These are phyloP conservation scores for Cutaneotrichosporon cavernicola DNA, from an alignment of 1,284 basidiomycete species.

Conservation along the genomic window DNA sequence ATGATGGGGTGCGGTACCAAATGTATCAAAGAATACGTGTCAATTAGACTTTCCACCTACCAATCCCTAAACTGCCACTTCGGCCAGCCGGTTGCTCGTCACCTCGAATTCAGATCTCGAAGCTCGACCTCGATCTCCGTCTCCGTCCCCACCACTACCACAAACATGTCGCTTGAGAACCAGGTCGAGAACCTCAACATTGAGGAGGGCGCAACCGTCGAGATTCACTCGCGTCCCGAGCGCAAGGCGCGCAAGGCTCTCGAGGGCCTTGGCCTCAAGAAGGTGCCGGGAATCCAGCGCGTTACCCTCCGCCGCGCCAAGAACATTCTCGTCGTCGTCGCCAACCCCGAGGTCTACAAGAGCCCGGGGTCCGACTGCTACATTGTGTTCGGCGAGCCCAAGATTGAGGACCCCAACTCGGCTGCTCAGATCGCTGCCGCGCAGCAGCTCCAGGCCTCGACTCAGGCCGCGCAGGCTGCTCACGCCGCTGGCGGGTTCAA, in stretches of 20 bases:
- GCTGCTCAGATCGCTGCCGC: conserved; percentile 79
- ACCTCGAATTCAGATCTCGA: not conserved
- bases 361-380: conserved; percentile 95
- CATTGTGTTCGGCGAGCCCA: conserved; percentile 98
- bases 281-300: conserved; percentile 86
- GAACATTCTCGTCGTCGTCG: conserved; percentile 92
- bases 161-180: conserved; percentile 62
- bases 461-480: conserved; percentile 51
- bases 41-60: not conserved
- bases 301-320: conserved; percentile 93
- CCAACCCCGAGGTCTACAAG: conserved; percentile 96
- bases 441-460: conserved; percentile 68
- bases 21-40: not conserved
- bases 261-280: conserved; percentile 83
- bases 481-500: conserved; percentile 52
- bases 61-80: not conserved
- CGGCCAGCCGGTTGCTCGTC: not conserved
- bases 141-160: conserved; percentile 43
- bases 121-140: not conserved
- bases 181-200: conserved; percentile 61
- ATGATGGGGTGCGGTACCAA: not conserved
- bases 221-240: conserved; percentile 87
- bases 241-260: conserved; percentile 77
- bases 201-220: conserved; percentile 62
- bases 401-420: conserved; percentile 89